A percentile compares a stretch with the other conserved stretches of the same genome.
These are phyloP conservation scores for Periconia sp. DNA, from an alignment of 2,329 filamentous ascomycete species.

Conservation along the genomic window DNA sequence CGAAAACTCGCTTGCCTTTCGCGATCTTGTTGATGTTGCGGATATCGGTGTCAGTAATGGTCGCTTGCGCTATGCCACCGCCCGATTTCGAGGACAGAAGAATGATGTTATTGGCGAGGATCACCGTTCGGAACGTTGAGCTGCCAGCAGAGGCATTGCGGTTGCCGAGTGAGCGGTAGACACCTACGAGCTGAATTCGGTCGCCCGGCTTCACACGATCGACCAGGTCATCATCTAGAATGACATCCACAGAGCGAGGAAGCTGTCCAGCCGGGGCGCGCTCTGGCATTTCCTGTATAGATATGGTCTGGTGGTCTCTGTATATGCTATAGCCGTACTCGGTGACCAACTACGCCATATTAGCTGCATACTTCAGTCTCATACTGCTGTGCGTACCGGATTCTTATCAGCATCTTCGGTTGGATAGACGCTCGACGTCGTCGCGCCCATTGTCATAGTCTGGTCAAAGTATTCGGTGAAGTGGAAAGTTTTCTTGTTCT, in stretches of 20 bases:
- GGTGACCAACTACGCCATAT: constrained; percentile 68
- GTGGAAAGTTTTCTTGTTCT: constrained; percentile 83
- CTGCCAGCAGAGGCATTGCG: constrained; percentile 89
- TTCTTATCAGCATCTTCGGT: constrained; percentile 94
- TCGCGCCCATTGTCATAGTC: constrained; percentile 89
- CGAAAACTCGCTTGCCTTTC: constrained; percentile 93
- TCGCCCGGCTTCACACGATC: constrained; percentile 95
- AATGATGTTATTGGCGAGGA: constrained; percentile 94
- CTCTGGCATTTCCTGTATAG: constrained; percentile 99
- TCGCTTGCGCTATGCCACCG: constrained; percentile 87
- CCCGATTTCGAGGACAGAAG: constrained; percentile 95
- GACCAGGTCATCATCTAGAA: constrained; percentile 94
- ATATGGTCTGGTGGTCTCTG: constrained; percentile 95
- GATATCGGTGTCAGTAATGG: constrained; percentile 95
- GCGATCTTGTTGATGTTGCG: constrained; percentile 98
- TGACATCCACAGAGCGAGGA: constrained; percentile 92
- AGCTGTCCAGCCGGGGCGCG: constrained; percentile 93
- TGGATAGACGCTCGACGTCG: constrained; percentile 90
- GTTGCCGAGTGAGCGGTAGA: constrained; percentile 92
- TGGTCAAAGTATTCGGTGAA: constrained; percentile 93
- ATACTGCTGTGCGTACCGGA: constrained; percentile 56
- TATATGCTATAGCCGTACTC: constrained; percentile 97
- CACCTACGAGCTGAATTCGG: constrained; percentile 94
- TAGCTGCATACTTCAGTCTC: background rate
- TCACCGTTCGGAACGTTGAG: constrained; percentile 90